Percentiles rank a stretch among this genome's conserved stretches.
Evolutionary conservation across 768 basidiomycete species (phyloP).

Genomic region (Termitomyces sp.): DNA sequence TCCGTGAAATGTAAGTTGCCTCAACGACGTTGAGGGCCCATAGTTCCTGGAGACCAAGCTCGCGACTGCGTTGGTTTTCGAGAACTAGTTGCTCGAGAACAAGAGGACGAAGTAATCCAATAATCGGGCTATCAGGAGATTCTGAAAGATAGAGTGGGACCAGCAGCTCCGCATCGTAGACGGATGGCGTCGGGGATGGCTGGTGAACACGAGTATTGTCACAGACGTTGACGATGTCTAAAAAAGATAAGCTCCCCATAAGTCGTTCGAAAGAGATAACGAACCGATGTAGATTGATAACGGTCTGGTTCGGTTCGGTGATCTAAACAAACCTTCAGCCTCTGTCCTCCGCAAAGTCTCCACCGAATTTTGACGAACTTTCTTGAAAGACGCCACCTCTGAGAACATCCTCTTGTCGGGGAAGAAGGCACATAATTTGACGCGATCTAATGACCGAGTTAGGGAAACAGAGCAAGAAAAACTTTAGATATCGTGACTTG

Average conservation of each 20-base stretch:
- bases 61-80: constrained; percentile 38
- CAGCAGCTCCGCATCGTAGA: constrained; percentile 36
- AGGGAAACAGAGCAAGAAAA: not conserved
- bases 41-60: constrained; percentile 23
- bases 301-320: not conserved
- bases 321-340: not conserved
- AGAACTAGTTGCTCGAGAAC: constrained; percentile 46
- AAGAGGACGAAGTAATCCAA: constrained; percentile 55
- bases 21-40: constrained; percentile 36
- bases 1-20: constrained; percentile 14
- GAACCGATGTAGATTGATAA: not conserved
- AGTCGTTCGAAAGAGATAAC: not conserved
- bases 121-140: constrained; percentile 44
- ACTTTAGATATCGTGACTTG: not conserved
- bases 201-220: constrained; percentile 56
- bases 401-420: too few relatives aligned
- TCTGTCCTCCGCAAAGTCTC: not conserved
- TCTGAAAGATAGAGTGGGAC: constrained; percentile 52
- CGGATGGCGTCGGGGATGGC: constrained; percentile 21
- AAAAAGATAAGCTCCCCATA: constrained; percentile 33
- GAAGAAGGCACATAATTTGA: not conserved
- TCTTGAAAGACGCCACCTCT: not conserved
- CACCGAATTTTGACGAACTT: too few relatives aligned
- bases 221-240: constrained; percentile 62
- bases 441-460: not conserved